phyloP scores from a whole-genome alignment of 2,329 filamentous ascomycete species.

The Exophiala viscosa region DNA sequence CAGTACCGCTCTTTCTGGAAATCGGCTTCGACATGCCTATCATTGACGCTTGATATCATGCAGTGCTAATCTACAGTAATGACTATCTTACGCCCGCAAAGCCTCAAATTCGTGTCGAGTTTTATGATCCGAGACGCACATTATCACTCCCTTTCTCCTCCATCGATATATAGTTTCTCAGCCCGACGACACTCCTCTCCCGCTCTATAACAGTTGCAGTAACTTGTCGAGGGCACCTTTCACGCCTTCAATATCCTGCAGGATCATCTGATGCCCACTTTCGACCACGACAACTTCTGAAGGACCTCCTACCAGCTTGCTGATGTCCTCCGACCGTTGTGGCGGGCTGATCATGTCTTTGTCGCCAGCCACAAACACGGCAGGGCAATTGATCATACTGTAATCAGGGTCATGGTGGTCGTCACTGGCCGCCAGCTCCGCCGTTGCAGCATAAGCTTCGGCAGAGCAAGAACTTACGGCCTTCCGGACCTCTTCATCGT shows the following conservation, averaged over 20 bases:
- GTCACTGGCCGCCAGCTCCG: conserved; percentile 31
- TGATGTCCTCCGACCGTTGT: conserved; percentile 30
- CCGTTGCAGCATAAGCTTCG: conserved; percentile 35
- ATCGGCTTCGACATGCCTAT: too few species aligned
- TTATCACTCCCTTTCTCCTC: too few species aligned
- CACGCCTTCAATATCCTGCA: conserved; percentile 18
- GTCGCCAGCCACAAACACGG: conserved; percentile 33
- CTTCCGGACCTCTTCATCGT: conserved; percentile 27
- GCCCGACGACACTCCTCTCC: too few species aligned
- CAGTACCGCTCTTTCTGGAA: too few species aligned
- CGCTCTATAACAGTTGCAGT: conserved; percentile 1
- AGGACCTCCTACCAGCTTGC: conserved; percentile 28
- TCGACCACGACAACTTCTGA: conserved; percentile 13
- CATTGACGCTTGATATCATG: too few species aligned
- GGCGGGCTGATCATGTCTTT: conserved; percentile 33
- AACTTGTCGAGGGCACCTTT: conserved; percentile 10
- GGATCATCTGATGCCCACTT: conserved; percentile 23
- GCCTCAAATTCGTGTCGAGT: too few species aligned
- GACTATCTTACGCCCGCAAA: too few species aligned
- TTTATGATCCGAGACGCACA: too few species aligned
- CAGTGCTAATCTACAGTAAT: too few species aligned
- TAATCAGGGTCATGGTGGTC: conserved; percentile 35
- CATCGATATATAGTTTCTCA: too few species aligned
- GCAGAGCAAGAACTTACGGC: conserved; percentile 33
- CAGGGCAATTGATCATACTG: conserved; percentile 30